Evolutionary conservation across 176 grass and related monocot genomes (phyloP).

Genomic region (Ampelocalamus luodianensis): DNA sequence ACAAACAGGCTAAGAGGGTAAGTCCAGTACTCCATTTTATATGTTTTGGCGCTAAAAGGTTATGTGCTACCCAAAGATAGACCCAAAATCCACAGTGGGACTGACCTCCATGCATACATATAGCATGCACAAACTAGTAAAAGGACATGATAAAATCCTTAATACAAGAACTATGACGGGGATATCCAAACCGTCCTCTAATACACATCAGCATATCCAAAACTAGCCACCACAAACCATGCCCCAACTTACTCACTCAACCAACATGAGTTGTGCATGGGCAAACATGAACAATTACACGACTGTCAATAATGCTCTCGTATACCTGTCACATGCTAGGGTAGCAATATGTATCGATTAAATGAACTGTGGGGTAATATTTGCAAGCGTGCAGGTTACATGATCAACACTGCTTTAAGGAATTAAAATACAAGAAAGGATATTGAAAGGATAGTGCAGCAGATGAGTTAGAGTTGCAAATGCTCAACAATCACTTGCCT

Average conservation of each 20-base stretch:
- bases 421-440: neutral
- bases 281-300: neutral
- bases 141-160: neutral
- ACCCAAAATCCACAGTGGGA: neutral
- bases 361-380: neutral
- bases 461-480: conserved; percentile 32
- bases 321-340: neutral
- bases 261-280: neutral
- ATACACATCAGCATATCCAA: neutral
- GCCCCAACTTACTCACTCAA: neutral
- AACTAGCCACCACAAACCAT: neutral
- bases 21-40: neutral
- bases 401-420: conserved; percentile 18
- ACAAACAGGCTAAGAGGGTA: neutral
- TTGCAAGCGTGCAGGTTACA: conserved; percentile 3
- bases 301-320: neutral
- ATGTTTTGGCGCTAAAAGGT: conserved; percentile 4
- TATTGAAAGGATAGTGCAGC: conserved; percentile 6
- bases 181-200: neutral
- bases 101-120: neutral
- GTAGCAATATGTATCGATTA: neutral
- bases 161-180: neutral
- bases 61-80: neutral
- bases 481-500: conserved; percentile 59
- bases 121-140: conserved; percentile 2